Conservation (phyloP, 23 red algal species). For the Agarophyton chilense region DNA sequence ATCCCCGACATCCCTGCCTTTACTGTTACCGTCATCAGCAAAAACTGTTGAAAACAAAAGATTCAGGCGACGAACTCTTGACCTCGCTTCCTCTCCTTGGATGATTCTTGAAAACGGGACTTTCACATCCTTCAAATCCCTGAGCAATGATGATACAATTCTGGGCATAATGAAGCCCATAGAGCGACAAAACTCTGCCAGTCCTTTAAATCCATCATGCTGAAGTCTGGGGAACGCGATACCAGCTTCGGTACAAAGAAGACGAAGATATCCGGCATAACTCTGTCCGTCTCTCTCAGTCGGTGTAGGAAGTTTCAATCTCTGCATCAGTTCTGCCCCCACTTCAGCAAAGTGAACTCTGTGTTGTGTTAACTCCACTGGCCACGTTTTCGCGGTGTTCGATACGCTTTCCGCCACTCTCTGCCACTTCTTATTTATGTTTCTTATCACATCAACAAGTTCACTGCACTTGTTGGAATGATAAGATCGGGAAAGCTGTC, state of each 20-base stretch:
- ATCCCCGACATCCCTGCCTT: neutral
- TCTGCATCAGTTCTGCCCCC: neutral
- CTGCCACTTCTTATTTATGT: neutral
- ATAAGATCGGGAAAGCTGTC: neutral
- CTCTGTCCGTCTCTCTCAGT: neutral
- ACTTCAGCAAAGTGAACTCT: neutral
- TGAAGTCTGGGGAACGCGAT: neutral
- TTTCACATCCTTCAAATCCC: neutral
- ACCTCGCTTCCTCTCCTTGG: neutral
- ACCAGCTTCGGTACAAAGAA: neutral
- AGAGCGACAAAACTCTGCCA: neutral
- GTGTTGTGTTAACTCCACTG: neutral
- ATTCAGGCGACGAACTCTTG: constrained; percentile 12
- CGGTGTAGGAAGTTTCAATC: constrained; percentile 3
- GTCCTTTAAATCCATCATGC: constrained; percentile 6
- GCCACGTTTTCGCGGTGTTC: neutral
- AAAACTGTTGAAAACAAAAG: neutral
- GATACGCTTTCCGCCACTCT: neutral
- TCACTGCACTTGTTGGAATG: neutral
- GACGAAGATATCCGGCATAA: neutral
- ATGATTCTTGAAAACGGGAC: neutral
- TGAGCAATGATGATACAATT: neutral
- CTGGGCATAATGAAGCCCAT: neutral
- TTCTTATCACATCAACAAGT: neutral
- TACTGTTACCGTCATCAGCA: neutral